phyloP scores from a whole-genome alignment of 306 rosid species.

The Fagus sylvatica region DNA sequence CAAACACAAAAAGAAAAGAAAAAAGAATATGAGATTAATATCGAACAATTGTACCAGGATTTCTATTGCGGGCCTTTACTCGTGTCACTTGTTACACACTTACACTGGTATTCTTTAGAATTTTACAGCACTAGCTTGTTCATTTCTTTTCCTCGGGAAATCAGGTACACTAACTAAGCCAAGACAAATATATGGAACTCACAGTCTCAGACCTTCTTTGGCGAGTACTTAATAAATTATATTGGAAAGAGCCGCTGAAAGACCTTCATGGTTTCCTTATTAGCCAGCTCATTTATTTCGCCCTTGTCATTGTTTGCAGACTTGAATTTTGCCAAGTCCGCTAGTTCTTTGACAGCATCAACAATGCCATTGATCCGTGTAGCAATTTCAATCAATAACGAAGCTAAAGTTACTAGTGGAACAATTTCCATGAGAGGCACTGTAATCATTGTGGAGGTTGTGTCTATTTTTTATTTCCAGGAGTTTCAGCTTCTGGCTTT shows the following conservation, averaged over 20 bases:
- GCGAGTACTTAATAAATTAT: background rate
- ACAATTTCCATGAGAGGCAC: conserved; percentile 50
- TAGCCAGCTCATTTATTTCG: conserved; percentile 12
- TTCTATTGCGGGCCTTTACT: no score
- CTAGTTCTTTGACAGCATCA: conserved; percentile 51
- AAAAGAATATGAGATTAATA: no score
- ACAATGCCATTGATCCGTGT: conserved; percentile 61
- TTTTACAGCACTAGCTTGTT: background rate
- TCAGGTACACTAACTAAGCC: background rate
- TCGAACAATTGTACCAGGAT: no score
- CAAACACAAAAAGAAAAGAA: no score
- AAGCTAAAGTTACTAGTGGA: conserved; percentile 58
- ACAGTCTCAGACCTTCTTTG: background rate
- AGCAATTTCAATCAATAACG: conserved; percentile 59
- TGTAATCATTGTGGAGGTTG: background rate
- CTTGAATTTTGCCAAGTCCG: conserved; percentile 43
- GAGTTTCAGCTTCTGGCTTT: conserved; percentile 3
- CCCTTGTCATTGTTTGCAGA: conserved; percentile 2
- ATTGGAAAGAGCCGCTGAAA: conserved; percentile 16
- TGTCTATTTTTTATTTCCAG: conserved; percentile 13
- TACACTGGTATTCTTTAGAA: background rate
- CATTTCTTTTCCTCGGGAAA: background rate
- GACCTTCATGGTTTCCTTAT: conserved; percentile 6
- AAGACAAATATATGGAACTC: background rate
- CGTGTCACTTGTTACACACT: no score